phyloP scores from a whole-genome alignment of 2,329 filamentous ascomycete genomes.

The Aspergillus ibericus region DNA sequence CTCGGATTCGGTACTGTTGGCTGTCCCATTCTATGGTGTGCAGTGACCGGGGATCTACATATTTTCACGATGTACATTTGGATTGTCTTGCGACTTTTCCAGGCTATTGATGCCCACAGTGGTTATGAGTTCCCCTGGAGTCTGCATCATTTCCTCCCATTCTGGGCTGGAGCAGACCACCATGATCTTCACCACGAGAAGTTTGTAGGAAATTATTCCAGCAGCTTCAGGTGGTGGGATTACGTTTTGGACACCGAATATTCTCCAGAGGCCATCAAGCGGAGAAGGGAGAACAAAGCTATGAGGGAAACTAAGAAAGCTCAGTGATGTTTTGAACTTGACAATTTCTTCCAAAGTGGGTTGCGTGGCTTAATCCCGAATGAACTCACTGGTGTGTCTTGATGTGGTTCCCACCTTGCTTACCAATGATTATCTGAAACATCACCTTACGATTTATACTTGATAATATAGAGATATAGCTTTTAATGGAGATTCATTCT shows the following conservation, averaged over 20 bases:
- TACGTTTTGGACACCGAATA: constrained; percentile 91
- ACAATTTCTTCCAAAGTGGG: background rate
- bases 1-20: constrained; percentile 85
- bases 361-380: background rate
- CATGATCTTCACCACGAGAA: constrained; percentile 97
- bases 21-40: constrained; percentile 78
- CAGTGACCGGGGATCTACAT: constrained; percentile 81
- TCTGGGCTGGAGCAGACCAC: constrained; percentile 97
- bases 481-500: background rate
- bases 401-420: background rate
- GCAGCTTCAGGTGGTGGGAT: constrained; percentile 99
- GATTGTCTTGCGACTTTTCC: constrained; percentile 90
- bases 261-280: constrained; percentile 80
- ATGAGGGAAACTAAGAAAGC: constrained; percentile 25
- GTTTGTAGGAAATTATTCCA: constrained; percentile 97
- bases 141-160: constrained; percentile 89
- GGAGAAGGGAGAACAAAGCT: constrained; percentile 64
- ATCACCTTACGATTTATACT: constrained; percentile 1
- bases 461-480: background rate
- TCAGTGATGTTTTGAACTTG: constrained; percentile 17
- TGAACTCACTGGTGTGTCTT: background rate
- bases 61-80: constrained; percentile 97
- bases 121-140: constrained; percentile 99
- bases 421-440: background rate
- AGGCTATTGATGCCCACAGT: constrained; percentile 96